Evolutionary conservation across 2,329 filamentous ascomycete species (phyloP).

Genomic region (Cryphonectria parasitica): DNA sequence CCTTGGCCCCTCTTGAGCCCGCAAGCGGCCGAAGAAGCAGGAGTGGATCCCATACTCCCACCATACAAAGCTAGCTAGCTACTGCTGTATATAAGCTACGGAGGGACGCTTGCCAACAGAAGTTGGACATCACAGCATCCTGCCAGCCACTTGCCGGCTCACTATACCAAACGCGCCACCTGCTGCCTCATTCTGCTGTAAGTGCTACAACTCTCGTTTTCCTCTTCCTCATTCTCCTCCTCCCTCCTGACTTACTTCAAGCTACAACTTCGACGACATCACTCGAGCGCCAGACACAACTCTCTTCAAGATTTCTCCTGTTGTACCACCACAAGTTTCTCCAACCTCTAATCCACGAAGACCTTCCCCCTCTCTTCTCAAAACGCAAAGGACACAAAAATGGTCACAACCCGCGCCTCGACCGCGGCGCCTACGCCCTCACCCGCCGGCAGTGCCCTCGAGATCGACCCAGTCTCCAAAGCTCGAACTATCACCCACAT

Average conservation of each 20-base stretch:
- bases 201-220: too few species aligned
- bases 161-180: not conserved
- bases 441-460: conserved; percentile 10
- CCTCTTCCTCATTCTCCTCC: not conserved
- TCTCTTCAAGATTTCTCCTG: too few species aligned
- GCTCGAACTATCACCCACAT: conserved; percentile 72
- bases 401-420: conserved; percentile 26
- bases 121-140: not conserved
- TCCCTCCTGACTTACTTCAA: not conserved
- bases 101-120: not conserved
- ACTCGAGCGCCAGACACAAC: not conserved
- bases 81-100: not conserved
- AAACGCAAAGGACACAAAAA: conserved; percentile 2
- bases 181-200: not conserved
- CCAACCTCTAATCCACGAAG: not conserved
- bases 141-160: too few species aligned
- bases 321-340: not conserved
- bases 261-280: not conserved
- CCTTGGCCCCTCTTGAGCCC: too few species aligned
- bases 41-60: not conserved
- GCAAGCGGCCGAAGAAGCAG: not conserved
- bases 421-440: conserved; percentile 3
- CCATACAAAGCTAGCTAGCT: not conserved
- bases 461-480: conserved; percentile 33
- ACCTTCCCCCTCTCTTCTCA: not conserved